Conservation (phyloP, 352 stramenopile genomes). For the Pythium brassicae region DNA sequence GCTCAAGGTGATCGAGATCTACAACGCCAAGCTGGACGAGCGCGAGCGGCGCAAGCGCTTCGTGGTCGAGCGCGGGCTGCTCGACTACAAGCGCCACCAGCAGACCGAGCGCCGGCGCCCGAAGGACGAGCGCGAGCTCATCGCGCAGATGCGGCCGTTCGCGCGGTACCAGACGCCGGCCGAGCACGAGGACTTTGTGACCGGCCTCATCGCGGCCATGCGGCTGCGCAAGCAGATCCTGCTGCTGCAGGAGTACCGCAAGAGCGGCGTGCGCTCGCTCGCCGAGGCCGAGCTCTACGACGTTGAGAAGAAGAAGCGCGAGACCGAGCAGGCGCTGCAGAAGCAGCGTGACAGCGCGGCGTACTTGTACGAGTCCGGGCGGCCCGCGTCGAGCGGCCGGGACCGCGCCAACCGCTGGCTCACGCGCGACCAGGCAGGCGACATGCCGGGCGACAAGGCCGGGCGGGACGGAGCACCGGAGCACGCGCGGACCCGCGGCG, state of each 20-base stretch:
- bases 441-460: constrained; percentile 12
- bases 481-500: constrained; percentile 13
- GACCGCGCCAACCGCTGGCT: constrained; percentile 73
- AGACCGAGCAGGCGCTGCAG: constrained; percentile 87
- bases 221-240: constrained; percentile 94
- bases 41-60: constrained; percentile 91
- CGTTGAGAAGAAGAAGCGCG: constrained; percentile 90
- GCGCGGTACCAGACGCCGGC: constrained; percentile 92
- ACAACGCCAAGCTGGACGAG: constrained; percentile 95
- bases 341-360: constrained; percentile 83
- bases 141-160: constrained; percentile 93
- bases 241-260: constrained; percentile 94
- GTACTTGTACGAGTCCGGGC: constrained; percentile 82
- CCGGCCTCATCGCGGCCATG: constrained; percentile 89
- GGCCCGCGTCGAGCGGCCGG: constrained; percentile 40
- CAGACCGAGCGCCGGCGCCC: constrained; percentile 85
- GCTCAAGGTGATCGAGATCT: constrained; percentile 95
- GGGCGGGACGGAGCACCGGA: constrained; percentile 18
- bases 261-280: constrained; percentile 92
- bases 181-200: constrained; percentile 93
- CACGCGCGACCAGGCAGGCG: constrained; percentile 40
- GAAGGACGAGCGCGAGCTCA: constrained; percentile 94
- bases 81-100: constrained; percentile 95
- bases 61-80: constrained; percentile 84
- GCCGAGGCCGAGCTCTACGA: constrained; percentile 95